Evolutionary conservation across 345 rosid genomes (phyloP).

Genomic region (Ailanthus altissimus): DNA sequence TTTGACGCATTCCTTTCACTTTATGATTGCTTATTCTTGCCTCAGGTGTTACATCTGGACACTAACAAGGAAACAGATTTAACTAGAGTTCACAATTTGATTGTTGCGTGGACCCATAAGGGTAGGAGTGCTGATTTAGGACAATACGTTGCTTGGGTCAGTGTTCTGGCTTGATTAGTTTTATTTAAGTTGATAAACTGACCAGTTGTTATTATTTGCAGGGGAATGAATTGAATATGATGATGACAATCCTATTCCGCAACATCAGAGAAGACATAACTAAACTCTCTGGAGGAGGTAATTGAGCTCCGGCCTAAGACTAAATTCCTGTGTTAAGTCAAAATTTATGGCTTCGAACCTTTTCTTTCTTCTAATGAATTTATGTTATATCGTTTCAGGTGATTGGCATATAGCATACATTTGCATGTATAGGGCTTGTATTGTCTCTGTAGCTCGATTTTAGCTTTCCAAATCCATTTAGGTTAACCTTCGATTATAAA

Average conservation of each 20-base stretch:
- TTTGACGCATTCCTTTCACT: background rate
- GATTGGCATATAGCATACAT: constrained; percentile 99
- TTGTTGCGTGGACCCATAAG: constrained; percentile 88
- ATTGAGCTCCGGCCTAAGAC: constrained; percentile 7
- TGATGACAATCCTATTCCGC: constrained; percentile 76
- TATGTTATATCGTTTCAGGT: constrained; percentile 44
- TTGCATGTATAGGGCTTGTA: constrained; percentile 92
- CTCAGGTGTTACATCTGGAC: constrained; percentile 49
- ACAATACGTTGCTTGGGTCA: constrained; percentile 91
- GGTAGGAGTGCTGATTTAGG: constrained; percentile 99
- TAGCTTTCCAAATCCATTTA: constrained; percentile 11
- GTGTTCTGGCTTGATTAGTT: constrained; percentile 23
- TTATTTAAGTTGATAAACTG: background rate
- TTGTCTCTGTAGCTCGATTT: constrained; percentile 46
- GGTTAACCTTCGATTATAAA: background rate
- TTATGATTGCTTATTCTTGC: constrained; percentile 5
- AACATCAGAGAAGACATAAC: constrained; percentile 86
- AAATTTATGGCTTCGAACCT: background rate
- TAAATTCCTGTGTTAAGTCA: background rate
- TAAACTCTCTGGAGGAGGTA: constrained; percentile 98
- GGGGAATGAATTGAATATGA: constrained; percentile 94
- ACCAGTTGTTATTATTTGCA: constrained; percentile 24
- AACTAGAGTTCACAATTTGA: constrained; percentile 88
- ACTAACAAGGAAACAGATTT: constrained; percentile 55
- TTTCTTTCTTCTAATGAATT: background rate